phyloP scores from a whole-genome alignment of 139 green algal species.

The Pseudopediastrum boryanum region DNA sequence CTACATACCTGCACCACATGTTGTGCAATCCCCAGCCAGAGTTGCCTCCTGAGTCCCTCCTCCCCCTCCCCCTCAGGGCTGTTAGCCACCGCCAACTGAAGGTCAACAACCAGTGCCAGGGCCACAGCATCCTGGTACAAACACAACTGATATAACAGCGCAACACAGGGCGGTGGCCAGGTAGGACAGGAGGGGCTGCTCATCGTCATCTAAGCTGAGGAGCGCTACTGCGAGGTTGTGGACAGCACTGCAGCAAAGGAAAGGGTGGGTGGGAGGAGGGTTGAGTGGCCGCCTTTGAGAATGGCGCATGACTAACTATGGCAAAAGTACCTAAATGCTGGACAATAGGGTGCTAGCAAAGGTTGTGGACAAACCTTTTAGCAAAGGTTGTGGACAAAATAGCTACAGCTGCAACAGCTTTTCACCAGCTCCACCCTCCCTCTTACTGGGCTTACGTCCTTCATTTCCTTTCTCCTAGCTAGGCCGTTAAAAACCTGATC shows the following conservation, averaged over 20 bases:
- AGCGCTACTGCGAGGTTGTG: slow-evolving; percentile 79
- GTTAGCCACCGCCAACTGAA: slow-evolving; percentile 78
- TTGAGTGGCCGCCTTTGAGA: too few relatives aligned
- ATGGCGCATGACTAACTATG: too few relatives aligned
- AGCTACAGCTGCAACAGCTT: too few relatives aligned
- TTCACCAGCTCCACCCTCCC: too few relatives aligned
- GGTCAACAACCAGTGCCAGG: slow-evolving; percentile 76
- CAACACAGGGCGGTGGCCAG: slow-evolving; percentile 63
- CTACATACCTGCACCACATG: slow-evolving; percentile 86
- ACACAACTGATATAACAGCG: slow-evolving; percentile 80
- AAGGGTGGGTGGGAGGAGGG: too few relatives aligned
- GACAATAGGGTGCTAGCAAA: too few relatives aligned
- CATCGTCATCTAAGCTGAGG: slow-evolving; percentile 57
- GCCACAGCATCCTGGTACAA: slow-evolving; percentile 85
- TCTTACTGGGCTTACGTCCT: too few relatives aligned
- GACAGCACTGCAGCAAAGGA: slow-evolving; percentile 66
- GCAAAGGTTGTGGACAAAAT: too few relatives aligned
- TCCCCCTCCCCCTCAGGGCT: slow-evolving; percentile 66
- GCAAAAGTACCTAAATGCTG: too few relatives aligned
- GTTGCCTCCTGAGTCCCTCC: slow-evolving; percentile 55
- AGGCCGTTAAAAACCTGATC: too few relatives aligned
- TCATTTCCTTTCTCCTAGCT: too few relatives aligned
- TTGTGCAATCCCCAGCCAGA: slow-evolving; percentile 90
- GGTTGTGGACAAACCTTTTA: too few relatives aligned
- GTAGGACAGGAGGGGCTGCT: slow-evolving; percentile 75